These are phyloP conservation scores for Naganishia friedmannii DNA, from an alignment of 768 basidiomycete genomes.

Conservation along the genomic window DNA sequence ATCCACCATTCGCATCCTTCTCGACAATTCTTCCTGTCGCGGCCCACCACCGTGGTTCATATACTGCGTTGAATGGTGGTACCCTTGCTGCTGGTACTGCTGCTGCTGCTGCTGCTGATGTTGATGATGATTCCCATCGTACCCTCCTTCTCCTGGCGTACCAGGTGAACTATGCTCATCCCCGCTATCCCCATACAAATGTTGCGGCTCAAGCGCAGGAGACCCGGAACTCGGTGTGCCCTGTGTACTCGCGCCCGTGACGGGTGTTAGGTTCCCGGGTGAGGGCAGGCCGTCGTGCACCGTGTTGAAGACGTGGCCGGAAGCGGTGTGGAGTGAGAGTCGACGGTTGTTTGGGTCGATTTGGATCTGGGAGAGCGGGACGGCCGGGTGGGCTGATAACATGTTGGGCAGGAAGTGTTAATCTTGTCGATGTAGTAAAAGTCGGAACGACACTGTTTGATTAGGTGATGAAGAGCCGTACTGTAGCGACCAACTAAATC, in stretches of 20 bases:
- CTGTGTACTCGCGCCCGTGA: not conserved
- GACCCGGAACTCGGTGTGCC: not conserved
- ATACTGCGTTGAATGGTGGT: not conserved
- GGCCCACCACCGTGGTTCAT: slow-evolving; percentile 18
- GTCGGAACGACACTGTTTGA: too few relatives aligned
- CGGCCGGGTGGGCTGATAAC: slow-evolving; percentile 46
- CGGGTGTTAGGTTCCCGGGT: slow-evolving; percentile 13
- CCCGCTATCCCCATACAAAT: slow-evolving; percentile 7
- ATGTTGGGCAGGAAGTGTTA: slow-evolving; percentile 29
- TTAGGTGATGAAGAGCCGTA: too few relatives aligned
- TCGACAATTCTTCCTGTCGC: slow-evolving; percentile 19
- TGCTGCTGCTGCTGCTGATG: slow-evolving; percentile 4
- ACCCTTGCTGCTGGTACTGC: not conserved
- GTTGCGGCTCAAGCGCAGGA: not conserved
- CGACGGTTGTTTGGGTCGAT: slow-evolving; percentile 36
- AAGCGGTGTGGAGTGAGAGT: slow-evolving; percentile 43
- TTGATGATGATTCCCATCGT: slow-evolving; percentile 10
- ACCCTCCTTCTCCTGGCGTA: slow-evolving; percentile 1
- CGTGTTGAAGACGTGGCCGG: slow-evolving; percentile 42
- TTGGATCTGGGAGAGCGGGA: slow-evolving; percentile 45
- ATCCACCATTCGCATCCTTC: slow-evolving; percentile 22
- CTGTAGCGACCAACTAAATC: too few relatives aligned
- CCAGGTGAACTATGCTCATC: slow-evolving; percentile 6
- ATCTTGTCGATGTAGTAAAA: too few relatives aligned
- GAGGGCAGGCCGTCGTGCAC: slow-evolving; percentile 13